These are phyloP conservation scores for Tanacetum coccineum DNA, from an alignment of 129 eudicot species.

Conservation along the genomic window DNA sequence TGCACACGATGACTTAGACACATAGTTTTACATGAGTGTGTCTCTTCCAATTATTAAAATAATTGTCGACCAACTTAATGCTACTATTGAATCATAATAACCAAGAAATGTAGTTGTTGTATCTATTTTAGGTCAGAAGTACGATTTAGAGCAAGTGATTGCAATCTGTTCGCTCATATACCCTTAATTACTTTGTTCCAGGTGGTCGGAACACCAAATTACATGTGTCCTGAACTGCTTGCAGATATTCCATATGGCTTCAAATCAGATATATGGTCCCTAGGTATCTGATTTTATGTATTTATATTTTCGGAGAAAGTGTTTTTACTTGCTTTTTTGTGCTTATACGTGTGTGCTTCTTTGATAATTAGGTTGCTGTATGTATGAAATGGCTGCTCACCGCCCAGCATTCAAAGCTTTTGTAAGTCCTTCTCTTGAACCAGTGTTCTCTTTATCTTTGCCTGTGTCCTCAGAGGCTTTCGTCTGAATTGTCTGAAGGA, in stretches of 20 bases:
- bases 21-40: too few species aligned
- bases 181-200: conserved; percentile 33
- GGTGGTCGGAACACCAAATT: conserved; percentile 99
- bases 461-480: conserved; percentile 11
- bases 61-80: conserved; percentile 1
- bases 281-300: conserved; percentile 51
- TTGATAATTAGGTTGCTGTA: conserved; percentile 75
- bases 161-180: conserved; percentile 18
- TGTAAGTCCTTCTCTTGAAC: conserved; percentile 52
- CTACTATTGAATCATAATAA: not conserved
- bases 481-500: conserved; percentile 11
- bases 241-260: conserved; percentile 98
- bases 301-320: conserved; percentile 4
- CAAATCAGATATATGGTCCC: conserved; percentile 97
- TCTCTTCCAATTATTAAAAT: not conserved
- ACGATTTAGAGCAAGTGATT: conserved; percentile 9
- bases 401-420: conserved; percentile 99
- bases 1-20: too few species aligned
- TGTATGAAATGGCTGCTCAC: conserved; percentile 99
- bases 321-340: conserved; percentile 6
- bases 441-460: conserved; percentile 15
- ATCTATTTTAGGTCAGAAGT: conserved; percentile 12
- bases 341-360: conserved; percentile 6
- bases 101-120: not conserved
- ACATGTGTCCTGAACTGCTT: conserved; percentile 98